Conservation (phyloP, 139 green algal genomes). For the Gonium pectorale region DNA sequence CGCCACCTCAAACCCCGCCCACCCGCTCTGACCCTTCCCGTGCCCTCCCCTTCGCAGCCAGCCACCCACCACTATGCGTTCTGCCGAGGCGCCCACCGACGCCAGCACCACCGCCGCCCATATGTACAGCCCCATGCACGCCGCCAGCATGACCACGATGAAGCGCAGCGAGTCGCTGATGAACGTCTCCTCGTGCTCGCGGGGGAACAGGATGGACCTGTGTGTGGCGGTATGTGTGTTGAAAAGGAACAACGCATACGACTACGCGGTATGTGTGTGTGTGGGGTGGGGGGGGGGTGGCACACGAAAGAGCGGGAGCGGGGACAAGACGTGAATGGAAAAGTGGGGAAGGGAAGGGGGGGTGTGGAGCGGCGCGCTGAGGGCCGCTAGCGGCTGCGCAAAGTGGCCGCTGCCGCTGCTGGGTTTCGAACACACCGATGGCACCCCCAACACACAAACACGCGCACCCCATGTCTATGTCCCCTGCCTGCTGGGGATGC, state of each 20-base stretch:
- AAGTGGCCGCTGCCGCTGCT: no score
- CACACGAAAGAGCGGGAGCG: not conserved
- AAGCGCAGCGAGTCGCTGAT: constrained; percentile 72
- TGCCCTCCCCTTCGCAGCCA: no score
- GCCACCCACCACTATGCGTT: constrained; percentile 56
- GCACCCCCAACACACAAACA: no score
- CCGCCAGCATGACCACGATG: constrained; percentile 72
- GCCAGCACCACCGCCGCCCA: constrained; percentile 72
- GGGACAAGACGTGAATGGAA: not conserved
- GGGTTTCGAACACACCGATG: no score
- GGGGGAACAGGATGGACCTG: constrained; percentile 76
- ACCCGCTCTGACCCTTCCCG: not conserved
- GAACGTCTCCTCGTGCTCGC: constrained; percentile 65
- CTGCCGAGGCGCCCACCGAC: constrained; percentile 48
- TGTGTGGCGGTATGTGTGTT: no score
- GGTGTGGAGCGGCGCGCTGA: no score
- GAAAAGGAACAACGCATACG: no score
- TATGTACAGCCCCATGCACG: constrained; percentile 65
- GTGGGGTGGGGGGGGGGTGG: no score
- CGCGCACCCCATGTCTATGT: no score
- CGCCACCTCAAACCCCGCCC: not conserved
- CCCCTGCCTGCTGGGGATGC: not conserved
- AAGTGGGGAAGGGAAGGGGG: not conserved
- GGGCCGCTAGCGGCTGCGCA: no score
- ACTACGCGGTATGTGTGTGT: no score